Percentiles rank a stretch among this genome's conserved stretches.
These are phyloP conservation scores for Imleria badia DNA, from an alignment of 768 basidiomycete species.

Conservation along the genomic window DNA sequence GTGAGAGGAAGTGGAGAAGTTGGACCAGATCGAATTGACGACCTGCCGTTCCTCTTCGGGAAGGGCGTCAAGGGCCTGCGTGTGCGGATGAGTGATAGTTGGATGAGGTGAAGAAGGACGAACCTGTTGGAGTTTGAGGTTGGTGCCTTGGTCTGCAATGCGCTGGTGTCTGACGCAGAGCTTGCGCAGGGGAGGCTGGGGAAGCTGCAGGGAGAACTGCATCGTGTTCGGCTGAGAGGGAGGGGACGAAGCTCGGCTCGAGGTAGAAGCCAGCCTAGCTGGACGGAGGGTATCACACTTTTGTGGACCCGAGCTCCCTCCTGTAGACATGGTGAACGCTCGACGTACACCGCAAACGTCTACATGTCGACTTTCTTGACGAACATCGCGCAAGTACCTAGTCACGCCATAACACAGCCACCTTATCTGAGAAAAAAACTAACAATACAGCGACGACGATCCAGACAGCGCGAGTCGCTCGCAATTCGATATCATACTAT, in stretches of 20 bases:
- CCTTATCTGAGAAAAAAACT: background rate
- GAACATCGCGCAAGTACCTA: slow-evolving; percentile 31
- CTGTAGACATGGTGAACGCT: slow-evolving; percentile 24
- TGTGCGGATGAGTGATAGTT: slow-evolving; percentile 7
- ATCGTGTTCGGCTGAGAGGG: background rate
- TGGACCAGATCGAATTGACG: slow-evolving; percentile 93
- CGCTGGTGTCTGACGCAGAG: slow-evolving; percentile 92
- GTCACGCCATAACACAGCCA: slow-evolving; percentile 24
- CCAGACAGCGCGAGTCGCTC: slow-evolving; percentile 21
- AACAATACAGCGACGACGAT: slow-evolving; percentile 32
- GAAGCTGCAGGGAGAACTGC: slow-evolving; percentile 4
- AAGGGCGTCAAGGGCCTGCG: slow-evolving; percentile 85
- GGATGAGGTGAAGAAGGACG: background rate
- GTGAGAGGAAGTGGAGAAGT: slow-evolving; percentile 93
- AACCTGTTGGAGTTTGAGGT: slow-evolving; percentile 88
- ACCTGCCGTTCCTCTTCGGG: slow-evolving; percentile 82
- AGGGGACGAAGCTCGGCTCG: slow-evolving; percentile 1
- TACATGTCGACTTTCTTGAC: slow-evolving; percentile 10
- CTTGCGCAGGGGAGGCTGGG: slow-evolving; percentile 52
- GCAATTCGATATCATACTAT: slow-evolving; percentile 38
- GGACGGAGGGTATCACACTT: slow-evolving; percentile 75
- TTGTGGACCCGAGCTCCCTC: slow-evolving; percentile 33
- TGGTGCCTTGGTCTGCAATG: slow-evolving; percentile 96
- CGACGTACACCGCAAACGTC: too few relatives aligned
- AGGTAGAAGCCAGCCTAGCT: slow-evolving; percentile 45